phyloP scores from a whole-genome alignment of 2,329 filamentous ascomycete species.

The Cadophora sp. region DNA sequence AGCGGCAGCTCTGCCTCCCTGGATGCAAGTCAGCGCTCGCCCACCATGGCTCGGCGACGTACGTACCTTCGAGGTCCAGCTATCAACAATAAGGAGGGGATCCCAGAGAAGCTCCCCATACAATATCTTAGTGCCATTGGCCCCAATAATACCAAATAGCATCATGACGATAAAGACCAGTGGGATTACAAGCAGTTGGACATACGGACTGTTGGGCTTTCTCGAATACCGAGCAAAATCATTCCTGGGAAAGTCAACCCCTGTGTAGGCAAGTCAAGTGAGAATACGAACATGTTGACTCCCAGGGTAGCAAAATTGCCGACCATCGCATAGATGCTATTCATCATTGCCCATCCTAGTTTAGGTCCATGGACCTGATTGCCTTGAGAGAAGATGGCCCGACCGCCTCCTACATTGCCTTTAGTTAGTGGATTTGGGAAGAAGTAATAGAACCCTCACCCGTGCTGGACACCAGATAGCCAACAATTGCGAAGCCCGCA shows the following conservation, averaged over 20 bases:
- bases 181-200: slow-evolving; percentile 29
- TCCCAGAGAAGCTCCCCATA: slow-evolving; percentile 31
- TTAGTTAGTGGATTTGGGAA: background rate
- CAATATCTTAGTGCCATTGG: slow-evolving; percentile 54
- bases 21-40: slow-evolving; percentile 18
- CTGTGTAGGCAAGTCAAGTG: background rate
- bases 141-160: slow-evolving; percentile 52
- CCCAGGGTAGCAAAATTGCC: slow-evolving; percentile 25
- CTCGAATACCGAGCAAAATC: slow-evolving; percentile 37
- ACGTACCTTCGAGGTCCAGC: slow-evolving; percentile 32
- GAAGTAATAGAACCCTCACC: background rate
- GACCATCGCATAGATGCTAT: slow-evolving; percentile 40
- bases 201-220: slow-evolving; percentile 15
- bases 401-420: slow-evolving; percentile 5
- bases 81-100: slow-evolving; percentile 25
- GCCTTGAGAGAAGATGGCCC: slow-evolving; percentile 21
- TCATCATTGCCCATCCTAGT: slow-evolving; percentile 39
- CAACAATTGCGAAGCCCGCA: slow-evolving; percentile 29
- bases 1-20: slow-evolving; percentile 41
- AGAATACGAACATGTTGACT: slow-evolving; percentile 13
- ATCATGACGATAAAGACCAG: slow-evolving; percentile 42
- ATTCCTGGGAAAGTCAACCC: slow-evolving; percentile 24
- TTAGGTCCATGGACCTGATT: slow-evolving; percentile 19
- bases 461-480: slow-evolving; percentile 24
- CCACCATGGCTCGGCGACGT: background rate